phyloP scores from a whole-genome alignment of 805 yeast genomes.

The Candida coquimbonensis region DNA sequence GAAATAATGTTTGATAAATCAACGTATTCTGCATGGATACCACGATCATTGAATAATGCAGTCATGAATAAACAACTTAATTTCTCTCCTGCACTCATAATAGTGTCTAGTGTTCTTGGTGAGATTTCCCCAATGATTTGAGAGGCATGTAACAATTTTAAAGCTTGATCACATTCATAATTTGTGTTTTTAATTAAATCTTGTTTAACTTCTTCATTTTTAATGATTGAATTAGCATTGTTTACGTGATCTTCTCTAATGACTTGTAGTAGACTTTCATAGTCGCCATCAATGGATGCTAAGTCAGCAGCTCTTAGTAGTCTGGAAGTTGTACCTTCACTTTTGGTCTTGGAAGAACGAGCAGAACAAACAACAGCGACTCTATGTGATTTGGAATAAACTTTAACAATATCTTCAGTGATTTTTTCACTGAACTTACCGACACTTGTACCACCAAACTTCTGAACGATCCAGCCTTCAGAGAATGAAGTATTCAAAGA shows the following conservation, averaged over 20 bases:
- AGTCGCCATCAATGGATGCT: slow-evolving; percentile 58
- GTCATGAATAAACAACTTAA: slow-evolving; percentile 86
- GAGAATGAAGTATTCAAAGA: slow-evolving; percentile 13
- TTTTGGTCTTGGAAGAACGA: slow-evolving; percentile 81
- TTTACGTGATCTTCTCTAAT: slow-evolving; percentile 72
- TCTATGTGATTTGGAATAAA: slow-evolving; percentile 47
- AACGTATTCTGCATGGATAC: slow-evolving; percentile 69
- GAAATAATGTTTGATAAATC: slow-evolving; percentile 75
- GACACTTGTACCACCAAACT: slow-evolving; percentile 95
- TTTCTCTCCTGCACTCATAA: slow-evolving; percentile 93
- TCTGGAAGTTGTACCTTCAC: slow-evolving; percentile 93
- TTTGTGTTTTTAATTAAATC: slow-evolving; percentile 53
- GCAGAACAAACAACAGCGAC: slow-evolving; percentile 97
- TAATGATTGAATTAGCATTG: slow-evolving; percentile 58
- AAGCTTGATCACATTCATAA: slow-evolving; percentile 59
- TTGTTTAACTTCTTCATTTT: slow-evolving; percentile 36
- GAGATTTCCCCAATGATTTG: slow-evolving; percentile 88
- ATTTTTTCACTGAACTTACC: slow-evolving; percentile 89
- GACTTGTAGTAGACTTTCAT: slow-evolving; percentile 48
- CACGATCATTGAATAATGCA: slow-evolving; percentile 74
- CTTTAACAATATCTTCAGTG: slow-evolving; percentile 75
- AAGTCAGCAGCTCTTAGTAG: slow-evolving; percentile 77
- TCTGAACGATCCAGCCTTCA: slow-evolving; percentile 73
- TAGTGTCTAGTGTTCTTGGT: slow-evolving; percentile 78
- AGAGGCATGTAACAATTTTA: slow-evolving; percentile 75